These are phyloP conservation scores for Aspergillus nanangensis DNA, from an alignment of 495 filamentous ascomycete species.

Conservation along the genomic window DNA sequence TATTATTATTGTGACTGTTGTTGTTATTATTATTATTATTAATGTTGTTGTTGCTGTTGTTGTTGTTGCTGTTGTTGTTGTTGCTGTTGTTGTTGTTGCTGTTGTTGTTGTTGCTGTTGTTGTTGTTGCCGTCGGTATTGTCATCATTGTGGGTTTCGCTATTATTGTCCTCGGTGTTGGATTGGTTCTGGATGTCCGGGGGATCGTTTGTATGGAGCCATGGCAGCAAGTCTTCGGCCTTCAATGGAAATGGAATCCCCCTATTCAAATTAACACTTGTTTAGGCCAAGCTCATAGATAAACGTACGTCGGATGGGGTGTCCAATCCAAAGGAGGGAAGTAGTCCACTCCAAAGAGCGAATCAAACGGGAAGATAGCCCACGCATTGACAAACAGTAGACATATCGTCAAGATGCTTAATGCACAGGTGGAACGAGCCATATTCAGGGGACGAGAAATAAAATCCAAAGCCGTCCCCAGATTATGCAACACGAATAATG, in stretches of 20 bases:
- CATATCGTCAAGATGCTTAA: background rate
- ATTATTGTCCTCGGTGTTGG: no score
- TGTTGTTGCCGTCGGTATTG: no score
- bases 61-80: no score
- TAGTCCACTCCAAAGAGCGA: background rate
- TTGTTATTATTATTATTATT: no score
- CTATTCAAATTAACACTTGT: conserved; percentile 4
- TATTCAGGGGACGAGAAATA: background rate
- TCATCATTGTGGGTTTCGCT: no score
- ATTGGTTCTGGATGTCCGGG: background rate
- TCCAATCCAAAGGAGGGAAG: conserved; percentile 2
- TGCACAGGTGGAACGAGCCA: background rate
- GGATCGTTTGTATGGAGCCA: conserved; percentile 10
- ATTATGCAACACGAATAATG: background rate
- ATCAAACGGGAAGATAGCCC: background rate
- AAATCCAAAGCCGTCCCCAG: background rate
- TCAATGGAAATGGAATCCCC: conserved; percentile 17
- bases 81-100: no score
- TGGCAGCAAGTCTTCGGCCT: conserved; percentile 12
- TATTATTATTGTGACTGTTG: background rate
- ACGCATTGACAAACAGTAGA: background rate
- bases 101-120: no score
- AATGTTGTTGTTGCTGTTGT: no score
- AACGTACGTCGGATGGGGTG: conserved; percentile 10
- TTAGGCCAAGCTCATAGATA: background rate